These are phyloP conservation scores for Chlamydomonas eustigma DNA, from an alignment of 139 green algal genomes.

Conservation along the genomic window DNA sequence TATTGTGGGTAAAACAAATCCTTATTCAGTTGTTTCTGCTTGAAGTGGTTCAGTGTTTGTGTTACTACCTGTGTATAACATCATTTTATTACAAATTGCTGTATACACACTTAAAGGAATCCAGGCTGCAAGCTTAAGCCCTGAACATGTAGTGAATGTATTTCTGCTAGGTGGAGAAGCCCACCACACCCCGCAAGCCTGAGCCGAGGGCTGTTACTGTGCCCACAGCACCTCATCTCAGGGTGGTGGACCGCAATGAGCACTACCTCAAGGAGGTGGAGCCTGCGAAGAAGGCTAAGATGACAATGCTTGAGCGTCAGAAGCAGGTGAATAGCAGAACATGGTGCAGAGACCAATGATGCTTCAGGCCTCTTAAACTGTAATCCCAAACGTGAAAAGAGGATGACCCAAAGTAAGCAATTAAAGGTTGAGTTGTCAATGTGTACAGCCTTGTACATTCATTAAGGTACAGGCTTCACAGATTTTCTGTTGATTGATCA, in stretches of 20 bases:
- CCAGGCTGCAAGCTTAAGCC: too few relatives aligned
- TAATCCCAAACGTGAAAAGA: too few relatives aligned
- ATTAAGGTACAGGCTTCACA: not conserved
- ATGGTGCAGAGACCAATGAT: too few relatives aligned
- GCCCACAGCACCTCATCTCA: conserved; percentile 5
- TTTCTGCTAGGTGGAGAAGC: conserved; percentile 2
- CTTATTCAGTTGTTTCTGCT: not conserved
- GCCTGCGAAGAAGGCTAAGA: conserved; percentile 17
- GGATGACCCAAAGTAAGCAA: too few relatives aligned
- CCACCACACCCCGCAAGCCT: conserved; percentile 18
- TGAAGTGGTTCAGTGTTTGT: too few relatives aligned
- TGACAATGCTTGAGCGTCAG: conserved; percentile 13
- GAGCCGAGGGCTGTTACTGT: conserved; percentile 11
- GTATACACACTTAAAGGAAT: too few relatives aligned
- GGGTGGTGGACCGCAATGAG: conserved; percentile 21
- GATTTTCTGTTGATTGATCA: not conserved
- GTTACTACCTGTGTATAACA: too few relatives aligned
- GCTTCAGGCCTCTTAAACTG: too few relatives aligned
- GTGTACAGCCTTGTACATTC: not conserved
- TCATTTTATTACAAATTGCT: too few relatives aligned
- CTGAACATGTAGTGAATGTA: too few relatives aligned
- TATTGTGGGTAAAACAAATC: conserved; percentile 9
- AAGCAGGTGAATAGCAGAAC: conserved; percentile 35
- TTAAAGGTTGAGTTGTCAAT: not conserved
- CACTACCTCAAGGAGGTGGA: conserved; percentile 28